Conservation (phyloP, 345 rosid genomes). For the Camelina sativa region DNA sequence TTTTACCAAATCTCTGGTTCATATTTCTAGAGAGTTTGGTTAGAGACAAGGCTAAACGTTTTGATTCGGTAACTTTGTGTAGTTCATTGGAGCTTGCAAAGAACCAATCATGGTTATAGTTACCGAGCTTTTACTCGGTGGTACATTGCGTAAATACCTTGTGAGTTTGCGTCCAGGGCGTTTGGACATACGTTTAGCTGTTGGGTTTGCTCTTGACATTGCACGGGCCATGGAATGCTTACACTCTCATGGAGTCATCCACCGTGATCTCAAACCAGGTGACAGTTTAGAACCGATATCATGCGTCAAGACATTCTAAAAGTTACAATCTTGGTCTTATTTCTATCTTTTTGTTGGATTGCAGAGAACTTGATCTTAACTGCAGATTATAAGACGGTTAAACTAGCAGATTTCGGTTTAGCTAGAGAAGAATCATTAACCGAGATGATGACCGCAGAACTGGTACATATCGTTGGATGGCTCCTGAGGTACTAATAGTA, state of each 20-base stretch:
- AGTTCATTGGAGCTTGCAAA: constrained; percentile 98
- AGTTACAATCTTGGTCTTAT: neutral
- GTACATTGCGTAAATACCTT: constrained; percentile 89
- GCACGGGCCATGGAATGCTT: constrained; percentile 98
- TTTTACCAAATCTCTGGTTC: neutral
- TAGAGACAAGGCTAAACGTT: constrained; percentile 14
- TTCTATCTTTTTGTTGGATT: neutral
- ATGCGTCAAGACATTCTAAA: neutral
- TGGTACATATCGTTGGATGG: constrained; percentile 99
- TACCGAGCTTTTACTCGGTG: constrained; percentile 84
- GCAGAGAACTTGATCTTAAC: constrained; percentile 90
- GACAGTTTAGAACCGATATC: constrained; percentile 15
- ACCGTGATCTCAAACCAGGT: constrained; percentile 98
- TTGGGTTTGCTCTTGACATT: constrained; percentile 90
- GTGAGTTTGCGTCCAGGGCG: constrained; percentile 68
- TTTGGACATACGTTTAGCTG: constrained; percentile 69
- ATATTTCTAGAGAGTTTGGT: neutral
- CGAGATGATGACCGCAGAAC: constrained; percentile 99
- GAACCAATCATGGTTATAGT: constrained; percentile 96
- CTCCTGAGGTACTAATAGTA: constrained; percentile 76
- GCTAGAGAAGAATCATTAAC: constrained; percentile 98
- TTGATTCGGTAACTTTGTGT: constrained; percentile 22
- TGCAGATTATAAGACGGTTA: constrained; percentile 80
- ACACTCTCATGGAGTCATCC: constrained; percentile 95
- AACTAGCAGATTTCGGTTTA: constrained; percentile 92